Percentiles rank a stretch among this genome's conserved stretches.
These are phyloP conservation scores for Paxillus involutus DNA, from an alignment of 768 basidiomycete species.

Conservation along the genomic window DNA sequence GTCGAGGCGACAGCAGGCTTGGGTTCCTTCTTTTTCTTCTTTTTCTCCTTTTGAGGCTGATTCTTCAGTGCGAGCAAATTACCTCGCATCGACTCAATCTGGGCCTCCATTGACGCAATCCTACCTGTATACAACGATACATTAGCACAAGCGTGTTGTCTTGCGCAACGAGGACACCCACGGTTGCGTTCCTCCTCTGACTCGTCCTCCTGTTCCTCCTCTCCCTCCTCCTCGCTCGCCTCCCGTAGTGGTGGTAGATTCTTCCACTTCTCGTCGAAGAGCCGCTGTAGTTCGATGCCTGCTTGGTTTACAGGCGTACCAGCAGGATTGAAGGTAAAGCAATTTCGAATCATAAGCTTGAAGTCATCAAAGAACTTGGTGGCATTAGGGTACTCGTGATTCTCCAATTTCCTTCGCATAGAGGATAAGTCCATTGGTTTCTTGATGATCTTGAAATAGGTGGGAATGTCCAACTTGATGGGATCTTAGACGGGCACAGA, in stretches of 20 bases:
- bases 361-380: slow-evolving; percentile 87
- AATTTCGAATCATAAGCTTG: slow-evolving; percentile 93
- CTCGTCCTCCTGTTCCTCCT: slow-evolving; percentile 63
- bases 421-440: slow-evolving; percentile 94
- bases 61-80: slow-evolving; percentile 65
- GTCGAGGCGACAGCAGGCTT: slow-evolving; percentile 58
- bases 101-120: slow-evolving; percentile 75
- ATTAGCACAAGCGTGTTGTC: slow-evolving; percentile 4
- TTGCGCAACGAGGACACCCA: slow-evolving; percentile 34
- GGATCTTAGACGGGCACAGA: slow-evolving; percentile 52
- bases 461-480: slow-evolving; percentile 74
- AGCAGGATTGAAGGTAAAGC: slow-evolving; percentile 87
- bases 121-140: slow-evolving; percentile 46
- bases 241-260: slow-evolving; percentile 62
- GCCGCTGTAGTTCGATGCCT: slow-evolving; percentile 77
- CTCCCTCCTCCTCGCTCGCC: slow-evolving; percentile 58
- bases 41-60: slow-evolving; percentile 60
- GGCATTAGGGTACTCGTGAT: slow-evolving; percentile 72
- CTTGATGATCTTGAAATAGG: slow-evolving; percentile 86
- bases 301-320: slow-evolving; percentile 86
- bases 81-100: slow-evolving; percentile 76
- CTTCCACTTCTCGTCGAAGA: slow-evolving; percentile 95
- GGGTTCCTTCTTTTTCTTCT: slow-evolving; percentile 69
- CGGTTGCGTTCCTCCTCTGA: slow-evolving; percentile 68
- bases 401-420: slow-evolving; percentile 83